Evolutionary conservation across 2,329 filamentous ascomycete genomes (phyloP).

Genomic region (Ceratocystiopsis brevicomis): DNA sequence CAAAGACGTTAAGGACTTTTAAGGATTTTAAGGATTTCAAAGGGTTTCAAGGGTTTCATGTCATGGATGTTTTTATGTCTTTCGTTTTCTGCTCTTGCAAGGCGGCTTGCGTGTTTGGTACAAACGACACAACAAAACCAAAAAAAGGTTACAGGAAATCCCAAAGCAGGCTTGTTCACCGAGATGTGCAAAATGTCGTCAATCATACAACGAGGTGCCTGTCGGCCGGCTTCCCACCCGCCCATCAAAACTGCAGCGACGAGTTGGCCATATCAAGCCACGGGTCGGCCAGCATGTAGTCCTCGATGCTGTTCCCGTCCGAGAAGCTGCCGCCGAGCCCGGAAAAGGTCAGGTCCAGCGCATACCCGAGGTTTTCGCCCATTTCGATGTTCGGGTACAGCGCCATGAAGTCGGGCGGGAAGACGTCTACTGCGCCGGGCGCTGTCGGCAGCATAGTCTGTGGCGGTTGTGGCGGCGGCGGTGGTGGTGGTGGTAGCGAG

Average conservation of each 20-base stretch:
- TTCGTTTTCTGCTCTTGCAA: background rate
- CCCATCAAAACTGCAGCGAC: conserved; percentile 2
- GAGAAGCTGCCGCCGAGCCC: conserved; percentile 6
- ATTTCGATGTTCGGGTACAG: conserved; percentile 14
- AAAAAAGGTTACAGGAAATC: background rate
- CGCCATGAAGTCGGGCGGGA: conserved; percentile 15
- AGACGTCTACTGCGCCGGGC: no score
- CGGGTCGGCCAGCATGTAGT: conserved; percentile 20
- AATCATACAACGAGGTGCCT: no score
- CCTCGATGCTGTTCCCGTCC: background rate
- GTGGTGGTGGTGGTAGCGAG: background rate
- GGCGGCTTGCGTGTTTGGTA: no score
- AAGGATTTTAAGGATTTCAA: no score
- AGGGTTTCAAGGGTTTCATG: no score
- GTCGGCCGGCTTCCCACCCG: no score
- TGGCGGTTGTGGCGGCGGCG: background rate
- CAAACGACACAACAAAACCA: background rate
- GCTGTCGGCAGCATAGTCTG: background rate
- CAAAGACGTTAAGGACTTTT: background rate
- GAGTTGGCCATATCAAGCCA: conserved; percentile 17
- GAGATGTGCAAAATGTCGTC: no score
- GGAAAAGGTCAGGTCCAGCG: conserved; percentile 24
- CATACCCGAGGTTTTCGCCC: conserved; percentile 23
- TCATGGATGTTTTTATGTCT: no score
- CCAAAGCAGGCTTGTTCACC: no score